Percentiles rank a stretch among this genome's conserved stretches.
phyloP scores from a whole-genome alignment of 208 protist species.

The Angomonas deanei region DNA sequence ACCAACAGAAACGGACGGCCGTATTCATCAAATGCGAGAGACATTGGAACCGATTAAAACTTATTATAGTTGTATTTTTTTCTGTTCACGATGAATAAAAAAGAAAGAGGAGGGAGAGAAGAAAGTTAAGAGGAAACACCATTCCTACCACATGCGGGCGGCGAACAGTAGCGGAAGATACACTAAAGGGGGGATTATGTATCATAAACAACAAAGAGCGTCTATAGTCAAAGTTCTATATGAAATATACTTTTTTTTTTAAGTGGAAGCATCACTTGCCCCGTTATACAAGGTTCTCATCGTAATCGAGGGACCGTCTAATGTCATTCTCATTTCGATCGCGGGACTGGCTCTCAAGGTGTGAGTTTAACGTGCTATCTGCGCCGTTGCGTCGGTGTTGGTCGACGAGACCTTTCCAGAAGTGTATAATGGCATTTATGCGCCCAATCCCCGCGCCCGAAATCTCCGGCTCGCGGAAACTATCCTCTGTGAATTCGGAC shows the following conservation, averaged over 20 bases:
- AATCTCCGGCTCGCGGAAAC: not conserved
- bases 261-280: not conserved
- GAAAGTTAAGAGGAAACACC: not conserved
- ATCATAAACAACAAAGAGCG: not conserved
- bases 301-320: no score
- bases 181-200: no score
- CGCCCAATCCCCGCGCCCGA: slow-evolving; percentile 3
- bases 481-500: not conserved
- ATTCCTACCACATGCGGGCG: not conserved
- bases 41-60: slow-evolving; percentile 52
- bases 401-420: slow-evolving; percentile 55
- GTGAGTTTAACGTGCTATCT: not conserved
- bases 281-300: slow-evolving; percentile 12
- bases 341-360: not conserved
- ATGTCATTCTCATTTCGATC: not conserved
- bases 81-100: not conserved
- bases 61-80: not conserved
- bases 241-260: not conserved
- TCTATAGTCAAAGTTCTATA: slow-evolving; percentile 1
- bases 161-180: not conserved
- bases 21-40: slow-evolving; percentile 98
- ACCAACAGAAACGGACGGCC: slow-evolving; percentile 99
- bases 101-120: not conserved
- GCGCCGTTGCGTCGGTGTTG: slow-evolving; percentile 31
- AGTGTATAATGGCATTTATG: slow-evolving; percentile 48